Evolutionary conservation across 331 rosid species (phyloP).

Genomic region (Phaseolus coccineus): DNA sequence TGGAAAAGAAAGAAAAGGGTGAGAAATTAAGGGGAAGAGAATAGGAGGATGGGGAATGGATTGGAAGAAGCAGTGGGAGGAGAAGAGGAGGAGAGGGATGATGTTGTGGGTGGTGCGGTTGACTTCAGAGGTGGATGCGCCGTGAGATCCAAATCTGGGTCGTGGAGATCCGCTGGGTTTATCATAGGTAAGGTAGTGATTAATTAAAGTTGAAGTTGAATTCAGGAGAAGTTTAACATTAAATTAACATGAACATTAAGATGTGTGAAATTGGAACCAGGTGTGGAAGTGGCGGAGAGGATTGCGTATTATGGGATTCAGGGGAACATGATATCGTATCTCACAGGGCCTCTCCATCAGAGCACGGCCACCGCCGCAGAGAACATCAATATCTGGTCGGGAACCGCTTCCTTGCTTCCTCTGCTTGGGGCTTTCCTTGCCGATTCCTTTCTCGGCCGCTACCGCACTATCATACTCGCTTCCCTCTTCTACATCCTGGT

Average conservation of each 20-base stretch:
- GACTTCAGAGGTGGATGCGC: conserved; percentile 27
- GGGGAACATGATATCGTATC: conserved; percentile 53
- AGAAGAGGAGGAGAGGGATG: background rate
- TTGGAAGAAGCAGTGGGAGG: too few relatives aligned
- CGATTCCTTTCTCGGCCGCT: conserved; percentile 56
- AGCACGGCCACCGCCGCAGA: conserved; percentile 57
- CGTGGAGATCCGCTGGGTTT: conserved; percentile 47
- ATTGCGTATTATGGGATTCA: conserved; percentile 59
- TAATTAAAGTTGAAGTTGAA: background rate
- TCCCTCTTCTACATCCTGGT: conserved; percentile 50
- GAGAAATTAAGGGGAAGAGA: background rate
- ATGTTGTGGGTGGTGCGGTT: conserved; percentile 25
- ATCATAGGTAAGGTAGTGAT: conserved; percentile 32
- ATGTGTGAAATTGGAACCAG: too few relatives aligned
- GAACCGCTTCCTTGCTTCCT: conserved; percentile 54
- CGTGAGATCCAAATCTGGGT: conserved; percentile 47
- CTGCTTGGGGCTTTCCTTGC: conserved; percentile 53
- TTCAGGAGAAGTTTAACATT: too few relatives aligned
- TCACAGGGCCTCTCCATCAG: conserved; percentile 60
- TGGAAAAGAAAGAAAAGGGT: too few relatives aligned
- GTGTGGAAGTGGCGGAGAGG: conserved; percentile 67
- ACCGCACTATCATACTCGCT: conserved; percentile 49
- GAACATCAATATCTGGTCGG: conserved; percentile 60
- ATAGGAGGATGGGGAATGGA: background rate
- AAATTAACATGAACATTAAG: too few relatives aligned